Evolutionary conservation across 768 basidiomycete species (phyloP), one percentile per base, ranked within the genome.

Genomic region (Leccinum obscurum): DNA sequence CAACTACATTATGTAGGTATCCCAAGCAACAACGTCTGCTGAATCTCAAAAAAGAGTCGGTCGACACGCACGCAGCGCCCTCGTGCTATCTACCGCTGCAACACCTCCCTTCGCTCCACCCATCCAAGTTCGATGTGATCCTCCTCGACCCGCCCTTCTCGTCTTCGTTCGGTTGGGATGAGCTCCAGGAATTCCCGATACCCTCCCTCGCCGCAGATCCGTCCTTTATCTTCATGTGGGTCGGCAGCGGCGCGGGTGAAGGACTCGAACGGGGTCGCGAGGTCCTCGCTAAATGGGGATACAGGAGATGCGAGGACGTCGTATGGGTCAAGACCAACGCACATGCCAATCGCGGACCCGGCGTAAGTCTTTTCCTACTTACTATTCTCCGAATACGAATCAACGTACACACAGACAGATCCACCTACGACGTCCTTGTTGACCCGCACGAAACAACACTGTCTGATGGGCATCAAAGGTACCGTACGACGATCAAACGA

Each of bases 261-360:
- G 96, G 95, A 0, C 80, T 99, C 30, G 97, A 99, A 72, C 81
- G 89, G 39, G 97, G 97, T 0, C 78, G 96, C 35, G 96, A 98
- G 73, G 79, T 95, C 32, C 81, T 99, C 41, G 90, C 89, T 1
- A 90, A 86, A 73, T 99, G 97, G 97, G 97, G 96, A 4, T 96
- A 94, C 71, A 79, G 94, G 48, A 77, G 97, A 54, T 97, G 94
- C 68, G 97, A 99, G 68, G 97, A 99, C 70, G 92, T 99, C 20
- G 92, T 97, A 5, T 98, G 96, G 95, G 89, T 97, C 58, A 94
- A 93, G 78, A 95, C 93, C 51, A 99, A 98, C 71, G 82, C 82
- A 60, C 80, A 75, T n/a, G 81, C 77, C 24, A 90, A 91, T 71
- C 79, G 79, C 15, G 91, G 91, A 2, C 88, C 93, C 56, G 91